A percentile compares a stretch with the other conserved stretches of the same genome.
Evolutionary conservation across 2,329 filamentous ascomycete genomes (phyloP).

Genomic region (Fusarium lyarnte): DNA sequence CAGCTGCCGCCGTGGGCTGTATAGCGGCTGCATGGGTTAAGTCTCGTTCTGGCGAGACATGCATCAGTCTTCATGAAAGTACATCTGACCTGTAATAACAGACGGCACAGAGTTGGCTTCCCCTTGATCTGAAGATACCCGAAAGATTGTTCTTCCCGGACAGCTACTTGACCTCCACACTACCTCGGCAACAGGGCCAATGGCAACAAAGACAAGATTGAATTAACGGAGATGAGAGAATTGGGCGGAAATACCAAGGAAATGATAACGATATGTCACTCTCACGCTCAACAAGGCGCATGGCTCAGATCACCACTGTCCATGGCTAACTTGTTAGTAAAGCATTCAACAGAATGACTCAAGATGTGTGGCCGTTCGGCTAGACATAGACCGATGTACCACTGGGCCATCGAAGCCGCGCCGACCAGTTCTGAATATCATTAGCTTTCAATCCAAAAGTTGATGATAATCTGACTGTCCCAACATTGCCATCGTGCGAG

Average conservation of each 20-base stretch:
- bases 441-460: neutral
- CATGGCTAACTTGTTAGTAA: neutral
- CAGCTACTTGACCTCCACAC: slow-evolving; percentile 22
- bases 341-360: slow-evolving; percentile 1
- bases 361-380: neutral
- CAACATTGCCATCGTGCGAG: neutral
- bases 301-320: neutral
- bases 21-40: slow-evolving; percentile 15
- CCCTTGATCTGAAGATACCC: slow-evolving; percentile 5
- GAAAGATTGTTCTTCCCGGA: slow-evolving; percentile 8
- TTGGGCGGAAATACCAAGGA: slow-evolving; percentile 21
- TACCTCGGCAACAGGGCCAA: neutral
- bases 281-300: neutral
- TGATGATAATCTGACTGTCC: neutral
- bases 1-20: slow-evolving; percentile 6
- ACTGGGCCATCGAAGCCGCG: neutral
- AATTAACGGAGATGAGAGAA: slow-evolving; percentile 11
- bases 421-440: neutral
- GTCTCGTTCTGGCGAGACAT: slow-evolving; percentile 35
- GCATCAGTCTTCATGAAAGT: slow-evolving; percentile 16
- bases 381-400: neutral
- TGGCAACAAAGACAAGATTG: slow-evolving; percentile 2
- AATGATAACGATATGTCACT: slow-evolving; percentile 18
- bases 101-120: neutral
- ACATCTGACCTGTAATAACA: slow-evolving; percentile 3